These are phyloP conservation scores for Aspergillus asperescens DNA, from an alignment of 495 filamentous ascomycete species.

Conservation along the genomic window DNA sequence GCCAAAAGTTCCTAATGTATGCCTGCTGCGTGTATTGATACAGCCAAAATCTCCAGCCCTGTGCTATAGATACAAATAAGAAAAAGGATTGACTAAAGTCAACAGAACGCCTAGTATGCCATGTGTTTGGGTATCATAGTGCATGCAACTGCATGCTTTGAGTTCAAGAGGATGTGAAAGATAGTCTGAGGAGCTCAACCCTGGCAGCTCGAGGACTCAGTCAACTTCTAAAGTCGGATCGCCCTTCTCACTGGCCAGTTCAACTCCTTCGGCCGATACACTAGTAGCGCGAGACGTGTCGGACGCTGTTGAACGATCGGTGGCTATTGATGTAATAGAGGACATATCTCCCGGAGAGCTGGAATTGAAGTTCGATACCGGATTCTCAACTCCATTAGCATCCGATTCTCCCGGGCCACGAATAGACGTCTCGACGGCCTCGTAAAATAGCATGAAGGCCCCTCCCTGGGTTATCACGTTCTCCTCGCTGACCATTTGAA, in stretches of 20 bases:
- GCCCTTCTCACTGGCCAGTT: background rate
- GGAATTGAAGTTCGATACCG: conserved; percentile 22
- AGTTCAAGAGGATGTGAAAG: background rate
- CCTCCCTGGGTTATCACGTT: conserved; percentile 72
- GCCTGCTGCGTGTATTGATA: background rate
- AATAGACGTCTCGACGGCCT: conserved; percentile 36
- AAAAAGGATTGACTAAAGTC: background rate
- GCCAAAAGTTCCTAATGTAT: background rate
- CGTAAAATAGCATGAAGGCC: conserved; percentile 97
- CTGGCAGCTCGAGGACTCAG: background rate
- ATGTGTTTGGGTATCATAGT: conserved; percentile 23
- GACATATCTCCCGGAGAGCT: conserved; percentile 30
- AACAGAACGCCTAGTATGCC: conserved; percentile 16
- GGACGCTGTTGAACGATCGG: conserved; percentile 25
- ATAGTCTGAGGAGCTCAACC: background rate
- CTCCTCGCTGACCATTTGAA: conserved; percentile 65
- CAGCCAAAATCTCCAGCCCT: background rate
- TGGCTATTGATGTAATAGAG: conserved; percentile 24
- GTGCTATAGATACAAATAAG: background rate
- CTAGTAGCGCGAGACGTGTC: conserved; percentile 34
- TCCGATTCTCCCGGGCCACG: background rate
- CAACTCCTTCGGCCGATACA: conserved; percentile 26
- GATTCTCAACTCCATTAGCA: conserved; percentile 10
- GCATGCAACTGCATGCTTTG: background rate
- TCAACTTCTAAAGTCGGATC: conserved; percentile 15